These are phyloP conservation scores for Fusarium equiseti DNA, from an alignment of 2,329 filamentous ascomycete species.

Conservation along the genomic window DNA sequence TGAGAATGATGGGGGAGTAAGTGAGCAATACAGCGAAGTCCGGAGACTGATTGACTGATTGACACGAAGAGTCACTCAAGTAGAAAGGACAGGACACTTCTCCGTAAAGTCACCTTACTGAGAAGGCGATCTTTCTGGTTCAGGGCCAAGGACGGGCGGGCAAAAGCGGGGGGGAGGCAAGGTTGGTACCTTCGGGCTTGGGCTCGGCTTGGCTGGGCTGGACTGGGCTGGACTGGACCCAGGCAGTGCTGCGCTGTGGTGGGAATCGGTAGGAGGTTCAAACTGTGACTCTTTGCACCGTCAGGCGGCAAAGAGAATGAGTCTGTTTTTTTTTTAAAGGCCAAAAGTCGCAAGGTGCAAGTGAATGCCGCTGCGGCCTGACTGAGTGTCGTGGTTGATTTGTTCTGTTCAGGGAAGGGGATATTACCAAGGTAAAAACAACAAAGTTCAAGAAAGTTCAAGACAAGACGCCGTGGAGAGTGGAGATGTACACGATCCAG, in stretches of 20 bases:
- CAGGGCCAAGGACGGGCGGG: constrained; percentile 28
- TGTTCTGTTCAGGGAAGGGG: constrained; percentile 14
- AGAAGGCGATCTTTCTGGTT: constrained; percentile 33
- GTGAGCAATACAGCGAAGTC: constrained; percentile 50
- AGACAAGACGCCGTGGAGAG: constrained; percentile 54
- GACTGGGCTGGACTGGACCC: constrained; percentile 39
- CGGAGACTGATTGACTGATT: constrained; percentile 36
- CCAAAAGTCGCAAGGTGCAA: constrained; percentile 61
- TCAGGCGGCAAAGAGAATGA: constrained; percentile 40
- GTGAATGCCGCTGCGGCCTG: constrained; percentile 62
- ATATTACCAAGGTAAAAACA: constrained; percentile 41
- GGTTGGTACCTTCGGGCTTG: constrained; percentile 43
- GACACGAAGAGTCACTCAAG: constrained; percentile 40
- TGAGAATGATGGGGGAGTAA: constrained; percentile 31
- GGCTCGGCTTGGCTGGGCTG: constrained; percentile 40
- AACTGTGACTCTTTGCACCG: constrained; percentile 35
- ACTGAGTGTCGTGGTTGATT: constrained; percentile 25
- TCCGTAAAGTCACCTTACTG: constrained; percentile 42
- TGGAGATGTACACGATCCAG: constrained; percentile 54
- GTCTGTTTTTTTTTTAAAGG: constrained; percentile 21
- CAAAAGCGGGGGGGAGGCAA: constrained; percentile 32
- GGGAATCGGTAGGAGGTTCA: constrained; percentile 30
- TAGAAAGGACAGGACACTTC: constrained; percentile 40
- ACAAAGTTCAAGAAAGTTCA: constrained; percentile 38
- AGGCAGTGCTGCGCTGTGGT: constrained; percentile 43